Evolutionary conservation across 495 filamentous ascomycete species (phyloP).

Genomic region (Lichenothelia convexa): DNA sequence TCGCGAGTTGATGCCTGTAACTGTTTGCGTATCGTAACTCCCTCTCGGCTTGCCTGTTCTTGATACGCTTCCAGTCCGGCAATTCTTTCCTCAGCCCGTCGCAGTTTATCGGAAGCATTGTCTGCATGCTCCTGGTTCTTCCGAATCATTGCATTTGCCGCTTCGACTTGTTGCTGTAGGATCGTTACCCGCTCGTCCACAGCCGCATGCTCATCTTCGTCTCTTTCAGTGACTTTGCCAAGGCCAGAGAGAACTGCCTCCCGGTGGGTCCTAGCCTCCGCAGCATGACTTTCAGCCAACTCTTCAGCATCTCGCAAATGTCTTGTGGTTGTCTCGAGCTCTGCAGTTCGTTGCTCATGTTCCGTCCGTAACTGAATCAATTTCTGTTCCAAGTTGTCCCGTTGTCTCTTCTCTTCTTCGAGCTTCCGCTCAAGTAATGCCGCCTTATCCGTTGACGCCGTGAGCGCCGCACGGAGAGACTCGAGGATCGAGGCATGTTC

Average conservation of each 20-base stretch:
- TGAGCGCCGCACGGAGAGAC: constrained; percentile 60
- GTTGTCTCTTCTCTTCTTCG: constrained; percentile 61
- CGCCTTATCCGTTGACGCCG: constrained; percentile 57
- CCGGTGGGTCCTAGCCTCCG: constrained; percentile 73
- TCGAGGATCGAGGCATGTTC: constrained; percentile 55
- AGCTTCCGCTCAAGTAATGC: constrained; percentile 60
- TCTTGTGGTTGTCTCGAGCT: constrained; percentile 56
- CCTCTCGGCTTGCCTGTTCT: constrained; percentile 86
- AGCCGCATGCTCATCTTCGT: constrained; percentile 31
- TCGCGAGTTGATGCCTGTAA: constrained; percentile 70
- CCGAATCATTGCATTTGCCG: constrained; percentile 60
- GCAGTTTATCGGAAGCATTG: constrained; percentile 66
- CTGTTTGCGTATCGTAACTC: constrained; percentile 71
- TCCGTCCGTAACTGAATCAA: constrained; percentile 62
- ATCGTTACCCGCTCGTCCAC: constrained; percentile 58
- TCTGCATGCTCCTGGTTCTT: constrained; percentile 87
- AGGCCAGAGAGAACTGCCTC: constrained; percentile 68
- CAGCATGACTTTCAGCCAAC: constrained; percentile 68
- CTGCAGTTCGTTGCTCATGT: constrained; percentile 64
- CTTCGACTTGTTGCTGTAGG: constrained; percentile 61
- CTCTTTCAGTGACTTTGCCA: constrained; percentile 42
- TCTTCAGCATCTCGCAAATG: constrained; percentile 77
- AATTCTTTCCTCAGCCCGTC: constrained; percentile 85
- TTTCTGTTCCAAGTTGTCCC: constrained; percentile 64
- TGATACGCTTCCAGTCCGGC: constrained; percentile 92